These are phyloP conservation scores for Thamnidium elegans DNA, from an alignment of 192 early-diverging fungal genomes.

Conservation along the genomic window DNA sequence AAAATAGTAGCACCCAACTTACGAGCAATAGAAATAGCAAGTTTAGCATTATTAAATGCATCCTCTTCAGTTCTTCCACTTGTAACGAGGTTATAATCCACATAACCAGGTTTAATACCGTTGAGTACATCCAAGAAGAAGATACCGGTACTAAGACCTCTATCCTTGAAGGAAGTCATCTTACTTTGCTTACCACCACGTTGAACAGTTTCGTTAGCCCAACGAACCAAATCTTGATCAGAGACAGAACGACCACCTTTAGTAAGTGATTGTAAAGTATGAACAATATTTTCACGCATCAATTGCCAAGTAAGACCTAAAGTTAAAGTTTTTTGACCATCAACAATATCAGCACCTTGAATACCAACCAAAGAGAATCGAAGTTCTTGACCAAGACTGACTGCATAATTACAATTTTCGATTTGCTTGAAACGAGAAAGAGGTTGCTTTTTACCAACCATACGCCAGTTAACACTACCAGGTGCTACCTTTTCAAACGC, in stretches of 20 bases:
- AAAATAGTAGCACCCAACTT: slow-evolving; percentile 99
- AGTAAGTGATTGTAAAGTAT: slow-evolving; percentile 85
- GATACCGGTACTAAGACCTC: slow-evolving; percentile 67
- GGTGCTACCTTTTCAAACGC: slow-evolving; percentile 93
- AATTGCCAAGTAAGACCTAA: slow-evolving; percentile 97
- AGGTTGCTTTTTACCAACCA: slow-evolving; percentile 74
- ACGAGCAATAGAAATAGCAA: slow-evolving; percentile 97
- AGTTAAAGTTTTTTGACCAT: slow-evolving; percentile 86
- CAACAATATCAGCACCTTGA: slow-evolving; percentile 92
- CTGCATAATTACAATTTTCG: slow-evolving; percentile 96
- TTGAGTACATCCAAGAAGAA: slow-evolving; percentile 93
- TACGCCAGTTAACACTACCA: slow-evolving; percentile 90
- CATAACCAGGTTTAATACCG: slow-evolving; percentile 88
- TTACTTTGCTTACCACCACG: slow-evolving; percentile 61
- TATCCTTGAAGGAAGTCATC: slow-evolving; percentile 87
- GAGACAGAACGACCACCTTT: slow-evolving; percentile 82
- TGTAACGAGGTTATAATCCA: slow-evolving; percentile 85
- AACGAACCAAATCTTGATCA: slow-evolving; percentile 88
- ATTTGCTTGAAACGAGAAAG: slow-evolving; percentile 94
- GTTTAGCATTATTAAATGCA: slow-evolving; percentile 89
- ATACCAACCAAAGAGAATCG: slow-evolving; percentile 95
- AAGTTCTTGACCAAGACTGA: slow-evolving; percentile 80
- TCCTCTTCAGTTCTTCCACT: slow-evolving; percentile 74
- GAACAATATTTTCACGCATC: slow-evolving; percentile 96
- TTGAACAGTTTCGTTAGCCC: slow-evolving; percentile 87